Percentiles rank a stretch among this genome's conserved stretches.
phyloP scores from a whole-genome alignment of 2,329 filamentous ascomycete genomes.

The Achaetomium macrosporum region DNA sequence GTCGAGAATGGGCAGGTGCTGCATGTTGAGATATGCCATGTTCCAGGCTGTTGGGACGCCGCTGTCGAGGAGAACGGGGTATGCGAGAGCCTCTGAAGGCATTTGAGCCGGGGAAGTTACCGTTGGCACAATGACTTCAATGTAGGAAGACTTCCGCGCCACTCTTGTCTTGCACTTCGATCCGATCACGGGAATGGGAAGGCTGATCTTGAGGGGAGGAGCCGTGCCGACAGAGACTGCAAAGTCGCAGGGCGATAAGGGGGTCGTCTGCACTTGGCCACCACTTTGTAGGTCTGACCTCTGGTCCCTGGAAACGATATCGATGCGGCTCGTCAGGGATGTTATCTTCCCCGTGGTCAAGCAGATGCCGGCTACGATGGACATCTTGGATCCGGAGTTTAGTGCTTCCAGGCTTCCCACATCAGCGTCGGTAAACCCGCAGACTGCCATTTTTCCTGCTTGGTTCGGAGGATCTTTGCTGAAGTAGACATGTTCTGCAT shows the following conservation, averaged over 20 bases:
- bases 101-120: background rate
- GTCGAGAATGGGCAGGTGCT: background rate
- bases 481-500: constrained; percentile 3
- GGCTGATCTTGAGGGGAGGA: background rate
- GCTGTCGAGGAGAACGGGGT: background rate
- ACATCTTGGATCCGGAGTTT: background rate
- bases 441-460: background rate
- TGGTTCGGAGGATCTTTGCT: constrained; percentile 7
- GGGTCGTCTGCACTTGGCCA: background rate
- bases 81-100: background rate
- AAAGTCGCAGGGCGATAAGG: background rate
- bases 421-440: background rate
- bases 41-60: background rate
- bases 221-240: background rate
- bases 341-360: background rate
- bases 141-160: background rate
- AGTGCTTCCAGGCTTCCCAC: background rate
- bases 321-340: background rate
- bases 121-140: constrained; percentile 2
- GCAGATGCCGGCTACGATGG: background rate
- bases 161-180: background rate
- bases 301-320: background rate
- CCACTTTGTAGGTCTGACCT: background rate
- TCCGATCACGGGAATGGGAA: background rate
- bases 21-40: background rate